phyloP scores from a whole-genome alignment of 2,329 filamentous ascomycete genomes.

The Exserohilum rostratum region DNA sequence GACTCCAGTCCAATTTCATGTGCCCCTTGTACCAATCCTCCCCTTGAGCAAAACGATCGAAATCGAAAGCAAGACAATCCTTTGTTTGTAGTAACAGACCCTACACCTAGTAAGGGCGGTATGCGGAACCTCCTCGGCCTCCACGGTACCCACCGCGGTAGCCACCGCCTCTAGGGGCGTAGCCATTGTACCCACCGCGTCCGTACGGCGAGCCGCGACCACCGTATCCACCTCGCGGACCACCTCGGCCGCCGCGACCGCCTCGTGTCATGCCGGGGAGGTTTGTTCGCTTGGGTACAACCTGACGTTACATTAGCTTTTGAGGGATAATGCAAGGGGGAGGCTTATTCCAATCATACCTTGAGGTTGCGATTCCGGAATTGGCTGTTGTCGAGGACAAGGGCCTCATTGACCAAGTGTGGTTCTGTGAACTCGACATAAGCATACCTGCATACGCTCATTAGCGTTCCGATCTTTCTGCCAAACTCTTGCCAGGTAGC shows the following conservation, averaged over 20 bases:
- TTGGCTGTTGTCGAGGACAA: constrained; percentile 94
- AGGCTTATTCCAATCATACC: constrained; percentile 61
- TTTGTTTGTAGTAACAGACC: neutral
- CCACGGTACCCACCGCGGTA: constrained; percentile 49
- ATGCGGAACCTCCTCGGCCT: constrained; percentile 32
- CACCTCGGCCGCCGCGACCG: constrained; percentile 65
- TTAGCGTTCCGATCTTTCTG: constrained; percentile 60
- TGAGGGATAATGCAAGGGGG: constrained; percentile 4
- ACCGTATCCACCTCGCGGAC: constrained; percentile 52
- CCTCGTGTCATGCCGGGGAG: constrained; percentile 91
- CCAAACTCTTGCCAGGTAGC: constrained; percentile 64
- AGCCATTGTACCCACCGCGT: constrained; percentile 29
- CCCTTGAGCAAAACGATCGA: neutral
- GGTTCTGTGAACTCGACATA: constrained; percentile 99
- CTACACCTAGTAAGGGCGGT: constrained; percentile 23
- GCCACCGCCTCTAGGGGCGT: constrained; percentile 50
- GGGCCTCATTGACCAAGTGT: constrained; percentile 86
- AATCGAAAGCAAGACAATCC: constrained; percentile 3
- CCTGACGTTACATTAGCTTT: constrained; percentile 54
- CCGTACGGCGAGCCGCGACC: constrained; percentile 60
- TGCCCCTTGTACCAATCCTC: neutral
- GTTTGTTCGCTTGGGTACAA: constrained; percentile 93
- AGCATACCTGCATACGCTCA: constrained; percentile 75
- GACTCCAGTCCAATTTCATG: constrained; percentile 16
- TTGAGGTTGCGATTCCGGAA: constrained; percentile 96